Evolutionary conservation across 164 flowering plant species (phyloP).

Genomic region (Liriodendron chinense): DNA sequence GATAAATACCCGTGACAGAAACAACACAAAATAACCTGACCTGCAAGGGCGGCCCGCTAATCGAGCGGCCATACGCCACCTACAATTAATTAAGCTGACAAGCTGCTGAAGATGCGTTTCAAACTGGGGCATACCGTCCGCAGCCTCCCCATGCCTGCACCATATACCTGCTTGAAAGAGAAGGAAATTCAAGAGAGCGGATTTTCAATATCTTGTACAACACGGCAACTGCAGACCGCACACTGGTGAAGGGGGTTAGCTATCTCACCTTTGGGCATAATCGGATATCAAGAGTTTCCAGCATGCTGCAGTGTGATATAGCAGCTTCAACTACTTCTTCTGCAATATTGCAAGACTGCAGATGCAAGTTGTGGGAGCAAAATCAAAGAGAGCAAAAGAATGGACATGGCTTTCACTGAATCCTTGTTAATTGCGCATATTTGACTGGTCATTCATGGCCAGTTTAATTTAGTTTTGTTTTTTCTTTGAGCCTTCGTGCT

Average conservation of each 20-base stretch:
- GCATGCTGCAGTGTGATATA: conserved; percentile 64
- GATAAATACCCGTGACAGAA: not conserved
- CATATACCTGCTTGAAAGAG: conserved; percentile 39
- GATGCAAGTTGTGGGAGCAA: no score
- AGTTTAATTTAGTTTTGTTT: no score
- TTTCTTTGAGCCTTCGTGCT: no score
- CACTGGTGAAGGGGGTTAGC: not conserved
- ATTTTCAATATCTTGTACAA: no score
- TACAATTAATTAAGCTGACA: conserved; percentile 7
- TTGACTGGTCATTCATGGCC: no score
- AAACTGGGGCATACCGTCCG: conserved; percentile 74
- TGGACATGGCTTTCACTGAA: no score
- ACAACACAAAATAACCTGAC: not conserved
- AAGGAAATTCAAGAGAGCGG: not conserved
- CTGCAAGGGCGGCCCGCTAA: not conserved
- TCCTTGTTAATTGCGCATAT: no score
- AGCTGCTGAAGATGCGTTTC: conserved; percentile 86
- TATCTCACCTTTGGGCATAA: conserved; percentile 77
- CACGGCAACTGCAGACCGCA: not conserved
- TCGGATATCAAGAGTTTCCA: conserved; percentile 95
- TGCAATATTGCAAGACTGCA: conserved; percentile 73
- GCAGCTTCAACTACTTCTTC: conserved; percentile 73
- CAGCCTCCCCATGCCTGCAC: conserved; percentile 55
- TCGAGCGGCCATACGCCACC: not conserved
- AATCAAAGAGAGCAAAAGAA: no score